These are phyloP conservation scores for Backusella morwellensis DNA, from an alignment of 192 early-diverging fungal species.

Conservation along the genomic window DNA sequence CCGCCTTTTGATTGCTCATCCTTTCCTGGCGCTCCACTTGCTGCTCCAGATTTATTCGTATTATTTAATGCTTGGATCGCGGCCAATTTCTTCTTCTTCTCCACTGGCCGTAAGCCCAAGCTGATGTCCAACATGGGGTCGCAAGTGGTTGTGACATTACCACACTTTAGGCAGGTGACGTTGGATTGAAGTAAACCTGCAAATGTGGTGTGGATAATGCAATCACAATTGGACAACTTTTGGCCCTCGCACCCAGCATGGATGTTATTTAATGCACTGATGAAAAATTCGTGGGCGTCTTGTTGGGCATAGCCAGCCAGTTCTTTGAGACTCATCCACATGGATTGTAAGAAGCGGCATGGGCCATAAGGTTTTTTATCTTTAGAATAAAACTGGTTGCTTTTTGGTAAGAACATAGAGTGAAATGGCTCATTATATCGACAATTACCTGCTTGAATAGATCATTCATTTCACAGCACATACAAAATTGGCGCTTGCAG, in stretches of 20 bases:
- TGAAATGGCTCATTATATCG: no score
- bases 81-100: slow-evolving; percentile 26
- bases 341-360: slow-evolving; percentile 74
- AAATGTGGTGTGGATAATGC: slow-evolving; percentile 89
- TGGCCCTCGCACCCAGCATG: slow-evolving; percentile 64
- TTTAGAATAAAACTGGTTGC: slow-evolving; percentile 58
- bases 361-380: slow-evolving; percentile 79
- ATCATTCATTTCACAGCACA: slow-evolving; percentile 92
- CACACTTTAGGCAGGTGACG: slow-evolving; percentile 81
- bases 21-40: neutral
- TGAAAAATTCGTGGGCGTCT: slow-evolving; percentile 98
- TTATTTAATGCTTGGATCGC: neutral
- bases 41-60: neutral
- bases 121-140: slow-evolving; percentile 94
- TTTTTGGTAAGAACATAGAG: neutral
- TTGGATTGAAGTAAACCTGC: slow-evolving; percentile 88
- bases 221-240: slow-evolving; percentile 59
- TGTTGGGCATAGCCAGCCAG: slow-evolving; percentile 94
- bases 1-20: neutral
- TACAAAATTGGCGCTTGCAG: slow-evolving; percentile 71
- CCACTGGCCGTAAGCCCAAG: slow-evolving; percentile 68
- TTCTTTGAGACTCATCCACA: slow-evolving; percentile 88
- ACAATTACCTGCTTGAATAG: slow-evolving; percentile 69
- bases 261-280: slow-evolving; percentile 83
- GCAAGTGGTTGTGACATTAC: slow-evolving; percentile 72